These are phyloP conservation scores for Xerocomellus amylosporus DNA, from an alignment of 768 basidiomycete species.

Conservation along the genomic window DNA sequence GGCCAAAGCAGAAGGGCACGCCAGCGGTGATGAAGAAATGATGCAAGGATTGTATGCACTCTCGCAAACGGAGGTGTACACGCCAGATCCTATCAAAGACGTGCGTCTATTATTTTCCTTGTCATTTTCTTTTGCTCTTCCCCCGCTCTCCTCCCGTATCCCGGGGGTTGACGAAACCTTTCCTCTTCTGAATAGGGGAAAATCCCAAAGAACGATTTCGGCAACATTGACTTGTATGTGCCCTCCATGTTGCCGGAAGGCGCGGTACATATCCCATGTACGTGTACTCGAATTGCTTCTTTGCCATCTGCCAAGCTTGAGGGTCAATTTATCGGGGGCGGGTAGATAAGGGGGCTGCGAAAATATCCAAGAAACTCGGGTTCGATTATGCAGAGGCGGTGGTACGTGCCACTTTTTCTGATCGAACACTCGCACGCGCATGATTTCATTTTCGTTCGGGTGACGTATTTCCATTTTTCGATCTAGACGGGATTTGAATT, in stretches of 20 bases:
- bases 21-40: slow-evolving; percentile 47
- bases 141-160: not conserved
- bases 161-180: slow-evolving; percentile 3
- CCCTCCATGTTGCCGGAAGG: slow-evolving; percentile 92
- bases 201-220: slow-evolving; percentile 93
- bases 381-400: slow-evolving; percentile 95
- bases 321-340: slow-evolving; percentile 6
- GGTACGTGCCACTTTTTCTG: slow-evolving; percentile 49
- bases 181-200: slow-evolving; percentile 58
- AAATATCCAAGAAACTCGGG: slow-evolving; percentile 82
- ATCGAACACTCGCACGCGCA: not conserved
- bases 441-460: slow-evolving; percentile 5
- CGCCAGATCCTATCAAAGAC: slow-evolving; percentile 77
- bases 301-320: slow-evolving; percentile 12
- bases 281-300: slow-evolving; percentile 33
- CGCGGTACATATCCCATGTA: slow-evolving; percentile 87
- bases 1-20: slow-evolving; percentile 36
- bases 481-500: slow-evolving; percentile 93
- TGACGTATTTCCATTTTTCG: slow-evolving; percentile 3
- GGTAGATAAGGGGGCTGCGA: slow-evolving; percentile 80
- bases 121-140: not conserved
- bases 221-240: slow-evolving; percentile 95
- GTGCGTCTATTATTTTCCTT: slow-evolving; percentile 52
- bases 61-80: slow-evolving; percentile 79
- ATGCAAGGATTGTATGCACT: slow-evolving; percentile 88